Base-by-base conservation (phyloP, 345 rosid genomes). In the Citrus trifoliata region DNA sequence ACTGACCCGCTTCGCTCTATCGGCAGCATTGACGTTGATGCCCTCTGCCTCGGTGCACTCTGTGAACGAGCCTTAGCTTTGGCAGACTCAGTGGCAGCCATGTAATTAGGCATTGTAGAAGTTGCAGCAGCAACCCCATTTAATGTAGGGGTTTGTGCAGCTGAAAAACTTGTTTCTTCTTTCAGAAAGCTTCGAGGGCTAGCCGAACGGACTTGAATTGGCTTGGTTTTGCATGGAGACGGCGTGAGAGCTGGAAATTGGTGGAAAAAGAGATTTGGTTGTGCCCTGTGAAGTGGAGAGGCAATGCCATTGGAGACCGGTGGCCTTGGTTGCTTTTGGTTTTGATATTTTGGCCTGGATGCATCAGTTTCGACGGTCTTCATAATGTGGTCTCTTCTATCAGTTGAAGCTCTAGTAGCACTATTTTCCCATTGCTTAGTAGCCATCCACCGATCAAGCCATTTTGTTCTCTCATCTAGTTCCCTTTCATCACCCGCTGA, bases 361-460 rank as follows among this genome's bases (percentile, higher is more conserved):
- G 85, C 74, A 81, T 92, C 93, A 0, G 84, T 82, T 76, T 95
- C 96, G 25, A 88, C 79, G 0, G 89, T 91, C 80, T 86, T 93
- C 70, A 87, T 46, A 46, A 46, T 84, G 2, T 74, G 73, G 76
- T 88, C 89, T 77, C 82, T 88, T 78, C 48, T 80, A 63, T 89
- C 90, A 37, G 78, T 81, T 65, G 90, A 89, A 51, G 82, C 78
- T 75, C 87, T 82, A 63, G 80, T 73, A 40, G 75, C 24, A 19
- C 24, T 84, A n/a, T 70, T 80, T 51, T 90, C 95, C 92, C 90
- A 90, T 80, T 82, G 90, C 87, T 90, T 92, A 27, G 97, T 79
- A 4, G 92, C 95, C 94, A 88, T 93, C 97, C 97, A 92, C 27
- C 89, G 88, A 48, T 93, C 92, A 25, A 95, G 91, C 98, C 98